These are phyloP conservation scores for Aspergillus avenaceus DNA, from an alignment of 495 filamentous ascomycete species.

Conservation along the genomic window DNA sequence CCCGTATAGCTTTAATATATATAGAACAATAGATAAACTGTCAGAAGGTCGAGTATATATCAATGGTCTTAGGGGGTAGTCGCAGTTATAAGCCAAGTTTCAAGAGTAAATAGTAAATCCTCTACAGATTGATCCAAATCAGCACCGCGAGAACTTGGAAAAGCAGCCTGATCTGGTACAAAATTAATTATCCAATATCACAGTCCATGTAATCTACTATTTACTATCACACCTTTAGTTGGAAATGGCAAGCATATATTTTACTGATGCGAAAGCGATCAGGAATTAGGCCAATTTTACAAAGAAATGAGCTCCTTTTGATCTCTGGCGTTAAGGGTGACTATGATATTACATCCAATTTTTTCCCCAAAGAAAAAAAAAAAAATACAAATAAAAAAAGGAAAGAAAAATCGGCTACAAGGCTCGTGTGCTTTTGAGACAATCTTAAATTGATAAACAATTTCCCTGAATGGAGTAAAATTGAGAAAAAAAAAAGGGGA, in stretches of 20 bases:
- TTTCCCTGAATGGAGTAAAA: too few relatives aligned
- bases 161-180: too few relatives aligned
- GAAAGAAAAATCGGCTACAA: constrained; percentile 10
- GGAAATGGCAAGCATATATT: background rate
- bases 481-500: constrained; percentile 8
- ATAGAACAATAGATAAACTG: constrained; percentile 19
- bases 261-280: background rate
- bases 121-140: too few relatives aligned
- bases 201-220: background rate
- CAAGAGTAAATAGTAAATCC: too few relatives aligned
- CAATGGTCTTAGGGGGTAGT: too few relatives aligned
- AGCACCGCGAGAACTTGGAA: too few relatives aligned
- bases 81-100: too few relatives aligned
- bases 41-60: constrained; percentile 13
- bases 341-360: too few relatives aligned
- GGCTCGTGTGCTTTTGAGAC: too few relatives aligned
- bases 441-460: too few relatives aligned
- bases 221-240: background rate
- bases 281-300: background rate
- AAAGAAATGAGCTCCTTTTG: background rate
- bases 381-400: background rate
- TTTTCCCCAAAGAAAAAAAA: background rate
- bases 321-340: too few relatives aligned
- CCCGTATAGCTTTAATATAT: background rate
- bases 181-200: background rate